phyloP scores from a whole-genome alignment of 148 eudicot species.

The Camellia granthamiana region DNA sequence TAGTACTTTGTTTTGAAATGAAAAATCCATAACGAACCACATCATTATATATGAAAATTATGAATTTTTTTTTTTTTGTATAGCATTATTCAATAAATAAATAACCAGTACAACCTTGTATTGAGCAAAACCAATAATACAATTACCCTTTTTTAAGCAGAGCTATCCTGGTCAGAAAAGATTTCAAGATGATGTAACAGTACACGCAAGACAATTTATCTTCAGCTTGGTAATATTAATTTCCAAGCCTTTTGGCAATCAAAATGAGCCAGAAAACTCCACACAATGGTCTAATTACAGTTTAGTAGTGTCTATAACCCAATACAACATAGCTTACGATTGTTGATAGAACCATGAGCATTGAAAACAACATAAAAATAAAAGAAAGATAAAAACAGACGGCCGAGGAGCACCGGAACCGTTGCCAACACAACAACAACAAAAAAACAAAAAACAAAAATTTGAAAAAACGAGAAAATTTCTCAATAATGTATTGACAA shows the following conservation, averaged over 20 bases:
- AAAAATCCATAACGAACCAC: too few species aligned
- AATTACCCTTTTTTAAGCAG: too few species aligned
- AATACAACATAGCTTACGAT: background rate
- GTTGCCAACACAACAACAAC: background rate
- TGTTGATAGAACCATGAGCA: background rate
- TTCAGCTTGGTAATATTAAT: background rate
- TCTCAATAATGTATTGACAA: background rate
- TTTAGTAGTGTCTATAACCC: slow-evolving; percentile 9
- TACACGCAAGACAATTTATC: background rate
- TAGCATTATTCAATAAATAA: too few species aligned
- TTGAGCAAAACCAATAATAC: background rate
- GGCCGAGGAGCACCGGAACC: background rate
- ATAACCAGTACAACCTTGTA: background rate
- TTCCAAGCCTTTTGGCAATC: background rate
- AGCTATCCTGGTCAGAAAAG: too few species aligned
- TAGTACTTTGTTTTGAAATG: too few species aligned
- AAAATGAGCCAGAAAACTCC: slow-evolving; percentile 1
- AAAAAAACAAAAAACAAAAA: background rate
- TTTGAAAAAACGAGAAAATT: too few species aligned
- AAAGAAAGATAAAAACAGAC: background rate
- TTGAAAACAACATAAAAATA: background rate
- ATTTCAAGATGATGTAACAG: too few species aligned
- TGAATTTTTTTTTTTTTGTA: too few species aligned
- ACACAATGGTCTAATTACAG: slow-evolving; percentile 13
- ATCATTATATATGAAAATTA: too few species aligned